Conservation (phyloP, 331 rosid species). For the Saraca asoca region DNA sequence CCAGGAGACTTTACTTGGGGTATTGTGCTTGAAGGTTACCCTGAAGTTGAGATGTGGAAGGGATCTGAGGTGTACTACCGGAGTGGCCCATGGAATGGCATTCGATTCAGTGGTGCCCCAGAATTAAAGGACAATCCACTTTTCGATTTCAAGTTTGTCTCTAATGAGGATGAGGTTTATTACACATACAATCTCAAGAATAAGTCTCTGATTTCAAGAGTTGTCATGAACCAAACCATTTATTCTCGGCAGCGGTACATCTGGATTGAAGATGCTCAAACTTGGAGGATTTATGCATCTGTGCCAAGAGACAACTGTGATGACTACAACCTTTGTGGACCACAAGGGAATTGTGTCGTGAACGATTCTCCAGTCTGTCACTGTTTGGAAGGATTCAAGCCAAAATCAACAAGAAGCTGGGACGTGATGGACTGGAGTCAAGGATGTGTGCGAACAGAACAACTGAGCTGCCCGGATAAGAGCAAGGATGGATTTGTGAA, state of each 20-base stretch:
- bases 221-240: slow-evolving; percentile 41
- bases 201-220: slow-evolving; percentile 37
- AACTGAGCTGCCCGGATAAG: slow-evolving; percentile 35
- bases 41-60: slow-evolving; percentile 46
- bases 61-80: slow-evolving; percentile 39
- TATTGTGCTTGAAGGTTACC: slow-evolving; percentile 35
- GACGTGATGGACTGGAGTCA: slow-evolving; percentile 41
- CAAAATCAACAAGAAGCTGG: slow-evolving; percentile 41
- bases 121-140: slow-evolving; percentile 41
- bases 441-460: slow-evolving; percentile 42
- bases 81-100: slow-evolving; percentile 60
- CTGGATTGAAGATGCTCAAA: slow-evolving; percentile 38
- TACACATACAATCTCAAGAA: slow-evolving; percentile 38
- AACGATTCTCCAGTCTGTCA: slow-evolving; percentile 47
- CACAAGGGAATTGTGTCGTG: slow-evolving; percentile 41
- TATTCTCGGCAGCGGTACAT: slow-evolving; percentile 29
- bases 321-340: slow-evolving; percentile 42
- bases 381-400: slow-evolving; percentile 48
- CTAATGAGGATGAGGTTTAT: slow-evolving; percentile 38
- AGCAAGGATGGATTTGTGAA: slow-evolving; percentile 37
- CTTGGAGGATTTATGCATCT: slow-evolving; percentile 49
- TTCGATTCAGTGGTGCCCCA: slow-evolving; percentile 48
- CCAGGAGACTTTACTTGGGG: slow-evolving; percentile 50
- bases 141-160: slow-evolving; percentile 38
- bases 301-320: slow-evolving; percentile 56